Conservation (phyloP, 495 filamentous ascomycete species). For the Aspergillus coremiiformis region DNA sequence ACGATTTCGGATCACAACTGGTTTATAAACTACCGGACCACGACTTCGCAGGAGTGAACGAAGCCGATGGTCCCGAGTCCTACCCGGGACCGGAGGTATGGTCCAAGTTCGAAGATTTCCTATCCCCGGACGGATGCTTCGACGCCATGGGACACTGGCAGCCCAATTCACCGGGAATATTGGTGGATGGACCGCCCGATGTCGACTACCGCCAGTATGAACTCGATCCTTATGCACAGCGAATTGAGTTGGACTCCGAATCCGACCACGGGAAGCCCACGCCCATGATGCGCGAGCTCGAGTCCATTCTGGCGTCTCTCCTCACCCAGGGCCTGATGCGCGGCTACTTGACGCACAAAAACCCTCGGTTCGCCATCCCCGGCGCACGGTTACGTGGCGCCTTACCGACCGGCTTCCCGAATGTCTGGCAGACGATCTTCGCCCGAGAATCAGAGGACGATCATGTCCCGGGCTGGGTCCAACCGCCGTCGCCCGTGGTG, state of each 20-base stretch:
- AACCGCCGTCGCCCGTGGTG: conserved; percentile 19
- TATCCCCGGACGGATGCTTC: conserved; percentile 31
- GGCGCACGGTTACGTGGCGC: conserved; percentile 61
- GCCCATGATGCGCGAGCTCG: conserved; percentile 59
- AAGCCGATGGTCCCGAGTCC: conserved; percentile 1
- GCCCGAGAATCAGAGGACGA: conserved; percentile 33
- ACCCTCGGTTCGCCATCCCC: conserved; percentile 70
- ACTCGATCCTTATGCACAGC: conserved; percentile 30
- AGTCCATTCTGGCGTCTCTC: conserved; percentile 67
- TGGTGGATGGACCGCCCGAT: conserved; percentile 37
- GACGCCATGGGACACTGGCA: conserved; percentile 27
- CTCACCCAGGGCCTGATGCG: conserved; percentile 77
- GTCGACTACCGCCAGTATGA: conserved; percentile 40
- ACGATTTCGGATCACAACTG: conserved; percentile 26
- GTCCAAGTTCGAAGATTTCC: conserved; percentile 31
- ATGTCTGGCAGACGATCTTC: conserved; percentile 51
- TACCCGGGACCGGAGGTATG: conserved; percentile 15
- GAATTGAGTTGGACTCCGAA: conserved; percentile 3
- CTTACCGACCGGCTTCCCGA: conserved; percentile 56
- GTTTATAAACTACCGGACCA: conserved; percentile 24
- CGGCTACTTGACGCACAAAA: conserved; percentile 75
- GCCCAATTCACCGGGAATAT: conserved; percentile 17
- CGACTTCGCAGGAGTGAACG: conserved; percentile 25
- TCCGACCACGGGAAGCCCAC: conserved; percentile 38
- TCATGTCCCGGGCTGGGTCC: conserved; percentile 52